Conservation (phyloP, 2,329 filamentous ascomycete genomes). For the Scytalidium lignicola region DNA sequence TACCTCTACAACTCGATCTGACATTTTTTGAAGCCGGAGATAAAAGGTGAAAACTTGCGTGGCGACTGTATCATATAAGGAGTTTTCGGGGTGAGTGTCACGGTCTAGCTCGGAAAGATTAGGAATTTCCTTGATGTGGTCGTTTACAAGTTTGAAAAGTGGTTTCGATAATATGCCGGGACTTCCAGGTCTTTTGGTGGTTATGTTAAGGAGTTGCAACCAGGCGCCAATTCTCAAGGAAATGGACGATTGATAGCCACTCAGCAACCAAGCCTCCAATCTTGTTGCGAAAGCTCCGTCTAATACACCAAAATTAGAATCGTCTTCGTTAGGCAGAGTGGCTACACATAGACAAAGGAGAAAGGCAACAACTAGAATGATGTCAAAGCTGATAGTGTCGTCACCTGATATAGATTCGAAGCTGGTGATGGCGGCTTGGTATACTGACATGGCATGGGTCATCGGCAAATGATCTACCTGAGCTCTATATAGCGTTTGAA, state of each 20-base stretch:
- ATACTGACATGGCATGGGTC: conserved; percentile 1
- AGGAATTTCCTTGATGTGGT: neutral
- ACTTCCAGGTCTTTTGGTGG: conserved; percentile 12
- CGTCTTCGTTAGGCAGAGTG: conserved; percentile 6
- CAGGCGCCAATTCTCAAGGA: conserved; percentile 9
- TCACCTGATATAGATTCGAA: conserved; percentile 1
- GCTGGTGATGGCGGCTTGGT: neutral
- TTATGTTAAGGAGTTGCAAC: conserved; percentile 14
- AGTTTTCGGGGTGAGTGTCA: conserved; percentile 1
- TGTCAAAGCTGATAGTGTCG: conserved; percentile 5
- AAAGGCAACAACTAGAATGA: conserved; percentile 7
- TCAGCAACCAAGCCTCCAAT: neutral
- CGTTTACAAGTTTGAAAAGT: conserved; percentile 6
- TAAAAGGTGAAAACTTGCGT: conserved; percentile 17
- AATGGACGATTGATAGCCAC: conserved; percentile 2
- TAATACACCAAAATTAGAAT: conserved; percentile 2
- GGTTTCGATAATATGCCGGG: conserved; percentile 8
- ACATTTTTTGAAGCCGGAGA: conserved; percentile 16
- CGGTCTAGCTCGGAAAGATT: conserved; percentile 1
- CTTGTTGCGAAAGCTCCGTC: conserved; percentile 2
- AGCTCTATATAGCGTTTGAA: conserved; percentile 11
- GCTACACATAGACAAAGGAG: conserved; percentile 13
- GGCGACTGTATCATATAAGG: conserved; percentile 14
- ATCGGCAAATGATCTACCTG: conserved; percentile 2
- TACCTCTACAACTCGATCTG: conserved; percentile 12